A percentile compares a stretch with the other conserved stretches of the same genome.
phyloP scores from a whole-genome alignment of 306 rosid genomes.

The Lathyrus oleraceus region DNA sequence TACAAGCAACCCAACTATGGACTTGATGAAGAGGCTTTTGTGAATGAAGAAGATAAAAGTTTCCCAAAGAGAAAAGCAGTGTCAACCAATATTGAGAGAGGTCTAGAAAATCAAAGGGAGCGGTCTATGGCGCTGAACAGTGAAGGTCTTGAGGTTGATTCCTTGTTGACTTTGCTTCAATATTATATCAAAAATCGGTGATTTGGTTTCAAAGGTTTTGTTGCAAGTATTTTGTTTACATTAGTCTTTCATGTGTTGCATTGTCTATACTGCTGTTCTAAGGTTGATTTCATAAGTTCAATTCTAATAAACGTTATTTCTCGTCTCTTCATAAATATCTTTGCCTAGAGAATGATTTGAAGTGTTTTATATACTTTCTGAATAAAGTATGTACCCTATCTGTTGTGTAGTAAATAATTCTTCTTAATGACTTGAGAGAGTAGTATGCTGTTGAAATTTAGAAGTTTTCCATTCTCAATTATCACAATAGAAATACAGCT shows the following conservation, averaged over 20 bases:
- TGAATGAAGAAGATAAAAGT: slow-evolving; percentile 60
- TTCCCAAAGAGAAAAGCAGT: slow-evolving; percentile 62
- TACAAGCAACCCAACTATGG: slow-evolving; percentile 54
- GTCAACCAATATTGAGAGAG: slow-evolving; percentile 71
- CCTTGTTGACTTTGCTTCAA: slow-evolving; percentile 26
- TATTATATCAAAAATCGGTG: slow-evolving; percentile 10
- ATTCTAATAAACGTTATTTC: background rate
- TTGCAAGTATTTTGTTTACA: slow-evolving; percentile 5
- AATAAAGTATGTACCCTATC: slow-evolving; percentile 1
- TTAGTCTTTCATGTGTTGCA: slow-evolving; percentile 10
- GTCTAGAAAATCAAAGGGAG: slow-evolving; percentile 83
- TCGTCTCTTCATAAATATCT: slow-evolving; percentile 5
- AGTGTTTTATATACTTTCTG: slow-evolving; percentile 1
- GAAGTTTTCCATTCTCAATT: slow-evolving; percentile 1
- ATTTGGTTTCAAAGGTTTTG: slow-evolving; percentile 21
- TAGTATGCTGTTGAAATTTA: background rate
- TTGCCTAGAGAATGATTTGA: slow-evolving; percentile 3
- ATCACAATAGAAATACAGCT: slow-evolving; percentile 1
- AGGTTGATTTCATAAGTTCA: background rate
- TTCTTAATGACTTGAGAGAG: slow-evolving; percentile 22
- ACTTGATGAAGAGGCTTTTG: slow-evolving; percentile 54
- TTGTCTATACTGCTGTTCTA: slow-evolving; percentile 7
- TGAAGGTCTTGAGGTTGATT: slow-evolving; percentile 94
- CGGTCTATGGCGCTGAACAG: slow-evolving; percentile 91
- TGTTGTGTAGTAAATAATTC: background rate